Conservation (phyloP, 768 basidiomycete species). For the Amanita polypyramis region DNA sequence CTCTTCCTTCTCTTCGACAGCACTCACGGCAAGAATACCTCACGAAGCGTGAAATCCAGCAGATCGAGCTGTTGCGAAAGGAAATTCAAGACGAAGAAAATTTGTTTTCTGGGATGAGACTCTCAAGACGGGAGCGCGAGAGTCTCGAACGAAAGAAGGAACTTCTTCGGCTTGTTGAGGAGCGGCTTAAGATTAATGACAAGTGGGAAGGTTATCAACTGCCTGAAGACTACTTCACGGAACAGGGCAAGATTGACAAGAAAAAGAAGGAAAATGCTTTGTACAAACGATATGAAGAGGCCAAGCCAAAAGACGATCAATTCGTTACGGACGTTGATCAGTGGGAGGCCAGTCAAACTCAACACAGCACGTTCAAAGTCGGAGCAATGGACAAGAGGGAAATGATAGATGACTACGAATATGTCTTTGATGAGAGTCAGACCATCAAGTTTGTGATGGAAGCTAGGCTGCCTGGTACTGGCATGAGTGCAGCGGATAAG, state of each 20-base stretch:
- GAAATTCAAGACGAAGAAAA: constrained; percentile 94
- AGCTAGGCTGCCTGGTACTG: constrained; percentile 53
- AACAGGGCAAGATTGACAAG: constrained; percentile 96
- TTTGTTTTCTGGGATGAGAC: constrained; percentile 82
- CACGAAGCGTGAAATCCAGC: constrained; percentile 92
- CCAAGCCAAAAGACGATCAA: constrained; percentile 83
- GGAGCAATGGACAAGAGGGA: constrained; percentile 88
- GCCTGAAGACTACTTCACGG: constrained; percentile 97
- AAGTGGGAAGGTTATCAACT: constrained; percentile 93
- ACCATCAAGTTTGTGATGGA: constrained; percentile 95
- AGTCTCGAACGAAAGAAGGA: constrained; percentile 92
- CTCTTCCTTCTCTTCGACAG: constrained; percentile 66
- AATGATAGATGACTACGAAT: constrained; percentile 82
- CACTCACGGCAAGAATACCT: constrained; percentile 94
- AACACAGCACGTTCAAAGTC: constrained; percentile 79
- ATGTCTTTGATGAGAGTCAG: constrained; percentile 97
- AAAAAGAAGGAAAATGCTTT: constrained; percentile 90
- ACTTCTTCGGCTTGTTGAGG: constrained; percentile 83
- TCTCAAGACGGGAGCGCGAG: constrained; percentile 71
- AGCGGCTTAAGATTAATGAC: constrained; percentile 89
- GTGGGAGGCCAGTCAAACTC: constrained; percentile 91
- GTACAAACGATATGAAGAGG: constrained; percentile 92
- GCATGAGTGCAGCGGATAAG: constrained; percentile 76
- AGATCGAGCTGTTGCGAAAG: constrained; percentile 83
- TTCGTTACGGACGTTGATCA: constrained; percentile 97